Base-by-base conservation (phyloP, 768 basidiomycete species). In the Hortiboletus campestris region DNA sequence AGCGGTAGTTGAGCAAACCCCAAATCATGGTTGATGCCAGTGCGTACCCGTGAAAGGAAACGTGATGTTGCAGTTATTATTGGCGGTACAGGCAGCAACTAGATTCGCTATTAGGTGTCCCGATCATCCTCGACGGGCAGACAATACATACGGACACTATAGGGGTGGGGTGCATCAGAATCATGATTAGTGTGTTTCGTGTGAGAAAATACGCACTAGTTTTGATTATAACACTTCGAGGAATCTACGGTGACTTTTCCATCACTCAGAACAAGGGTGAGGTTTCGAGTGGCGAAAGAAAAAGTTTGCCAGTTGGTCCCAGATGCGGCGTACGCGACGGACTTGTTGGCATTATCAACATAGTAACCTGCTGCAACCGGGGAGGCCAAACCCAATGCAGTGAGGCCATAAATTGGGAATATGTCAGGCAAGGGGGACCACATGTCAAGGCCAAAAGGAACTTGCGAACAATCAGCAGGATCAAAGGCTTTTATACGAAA, bases 21-120 rank as follows among this genome's bases (percentile, higher is more conserved):
- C 5, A 29, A 19, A n/a, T 36, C 1, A 44, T 20, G 28, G 20
- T 13, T 9, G 14, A 44, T 19, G 13, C 12, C 9, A 50, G 7
- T 19, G 17, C 56, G 14, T 47, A 59, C 63, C 63, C 11, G 46
- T 53, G 22, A 64, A 64, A 17, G 63, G 62, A 22, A 64, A 34
- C 16, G 34, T 35, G n/a, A 64, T 35, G 14, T 36, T 22, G n/a
- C 63, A 64, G 1, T 56, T 38, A 2, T 61, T 29, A 4, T 22
- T 25, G 2, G 11, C 10, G 8, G 38, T 39, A 49, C 62, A 64
- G 0, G 41, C 31, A 1, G 46, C 62, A 16, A 61, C 63, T 63
- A 34, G 28, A 47, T 25, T 25, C 20, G 25, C 11, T 31, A 28
- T 55, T 31, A 41, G 19, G n/a, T 13, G 29, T 38, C 13, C 14